Conservation (phyloP, 1,284 basidiomycete species). For the Cryptococcus jaspeensis region DNA sequence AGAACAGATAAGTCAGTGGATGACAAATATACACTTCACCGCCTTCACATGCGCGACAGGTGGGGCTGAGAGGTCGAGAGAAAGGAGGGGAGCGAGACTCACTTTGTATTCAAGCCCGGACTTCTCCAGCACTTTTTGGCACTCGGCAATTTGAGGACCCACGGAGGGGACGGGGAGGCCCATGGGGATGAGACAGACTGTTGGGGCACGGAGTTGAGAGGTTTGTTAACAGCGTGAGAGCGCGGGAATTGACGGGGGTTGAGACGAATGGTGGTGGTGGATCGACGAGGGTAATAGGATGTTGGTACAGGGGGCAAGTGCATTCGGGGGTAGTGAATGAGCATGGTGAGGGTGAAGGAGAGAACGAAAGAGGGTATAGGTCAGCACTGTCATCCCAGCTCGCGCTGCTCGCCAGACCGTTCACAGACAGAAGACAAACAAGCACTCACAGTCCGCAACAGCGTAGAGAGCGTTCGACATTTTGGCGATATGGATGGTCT, state of each 20-base stretch:
- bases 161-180: slow-evolving; percentile 47
- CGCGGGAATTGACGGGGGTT: not conserved
- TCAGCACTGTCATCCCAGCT: no score
- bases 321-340: no score
- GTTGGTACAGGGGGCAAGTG: no score
- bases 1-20: slow-evolving; percentile 3
- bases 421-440: no score
- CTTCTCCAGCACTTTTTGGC: slow-evolving; percentile 74
- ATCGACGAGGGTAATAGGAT: no score
- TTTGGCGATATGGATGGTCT: not conserved
- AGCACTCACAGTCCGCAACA: slow-evolving; percentile 32
- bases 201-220: not conserved
- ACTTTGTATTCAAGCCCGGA: slow-evolving; percentile 79
- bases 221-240: not conserved
- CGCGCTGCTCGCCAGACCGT: no score
- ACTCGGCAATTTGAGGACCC: slow-evolving; percentile 56
- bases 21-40: slow-evolving; percentile 6
- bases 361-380: no score
- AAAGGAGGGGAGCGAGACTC: slow-evolving; percentile 21
- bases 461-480: slow-evolving; percentile 24
- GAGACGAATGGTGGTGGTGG: not conserved
- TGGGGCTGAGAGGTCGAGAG: not conserved
- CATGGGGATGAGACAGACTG: slow-evolving; percentile 53
- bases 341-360: no score
- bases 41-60: not conserved